A percentile compares a stretch with the other conserved stretches of the same genome.
Conservation (phyloP, 495 filamentous ascomycete genomes). For the Tuber microsphaerosporum region DNA sequence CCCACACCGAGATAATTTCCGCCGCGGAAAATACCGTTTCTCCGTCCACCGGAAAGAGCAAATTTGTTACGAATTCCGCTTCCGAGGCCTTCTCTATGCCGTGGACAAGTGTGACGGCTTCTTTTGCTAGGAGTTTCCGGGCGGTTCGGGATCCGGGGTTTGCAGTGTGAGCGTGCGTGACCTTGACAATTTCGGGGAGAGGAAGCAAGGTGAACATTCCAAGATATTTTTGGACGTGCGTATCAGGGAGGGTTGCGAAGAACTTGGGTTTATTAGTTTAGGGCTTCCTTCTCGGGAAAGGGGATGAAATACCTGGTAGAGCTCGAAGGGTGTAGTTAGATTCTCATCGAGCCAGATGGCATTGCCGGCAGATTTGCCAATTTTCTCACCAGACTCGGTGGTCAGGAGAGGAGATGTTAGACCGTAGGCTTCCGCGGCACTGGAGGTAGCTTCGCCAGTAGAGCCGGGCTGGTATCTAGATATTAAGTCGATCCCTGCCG, state of each 20-base stretch:
- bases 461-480: conserved; percentile 15
- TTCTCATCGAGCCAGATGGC: conserved; percentile 84
- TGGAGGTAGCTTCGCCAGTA: conserved; percentile 19
- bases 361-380: conserved; percentile 92
- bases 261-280: conserved; percentile 47
- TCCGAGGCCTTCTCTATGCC: conserved; percentile 54
- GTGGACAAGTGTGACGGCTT: conserved; percentile 73
- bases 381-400: conserved; percentile 75
- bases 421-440: conserved; percentile 53
- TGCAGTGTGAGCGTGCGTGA: conserved; percentile 59
- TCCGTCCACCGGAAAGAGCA: conserved; percentile 26
- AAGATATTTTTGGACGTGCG: conserved; percentile 67
- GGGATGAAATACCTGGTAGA: conserved; percentile 62
- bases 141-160: conserved; percentile 65
- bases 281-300: background rate
- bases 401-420: conserved; percentile 87
- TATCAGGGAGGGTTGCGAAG: conserved; percentile 77
- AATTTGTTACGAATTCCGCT: conserved; percentile 48
- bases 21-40: conserved; percentile 12
- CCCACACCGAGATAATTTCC: conserved; percentile 27
- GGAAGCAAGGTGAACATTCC: conserved; percentile 90
- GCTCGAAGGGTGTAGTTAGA: conserved; percentile 72
- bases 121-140: conserved; percentile 71
- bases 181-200: conserved; percentile 52
- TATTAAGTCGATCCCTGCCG: conserved; percentile 78